Evolutionary conservation across 1,139 yeast genomes (phyloP), one percentile per base, ranked within the genome.

Genomic region (Blastobotrys indianensis): DNA sequence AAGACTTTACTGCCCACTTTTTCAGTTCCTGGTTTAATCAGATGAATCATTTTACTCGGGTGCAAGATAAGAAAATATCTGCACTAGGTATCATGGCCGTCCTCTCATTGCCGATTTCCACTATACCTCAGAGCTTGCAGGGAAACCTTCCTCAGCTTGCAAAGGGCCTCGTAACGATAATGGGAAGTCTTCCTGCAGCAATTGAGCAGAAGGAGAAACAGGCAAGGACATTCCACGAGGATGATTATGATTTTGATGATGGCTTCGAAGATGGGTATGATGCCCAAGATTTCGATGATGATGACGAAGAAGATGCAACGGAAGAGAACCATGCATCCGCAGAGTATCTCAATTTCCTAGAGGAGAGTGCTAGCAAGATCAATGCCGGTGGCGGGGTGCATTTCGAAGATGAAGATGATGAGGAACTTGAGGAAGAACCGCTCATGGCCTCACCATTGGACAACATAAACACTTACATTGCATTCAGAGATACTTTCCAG

Each of bases 391-490:
- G 58, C 4, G 61, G 56, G 20, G 44, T 51, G 33, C 65, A 61
- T 8, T 49, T 44, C 31, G 65, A 61, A 37, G 69, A 61, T 6
- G 73, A 72, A 32, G 75, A 69, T 15, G 79, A 78, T 40, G 86
- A 80, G 23, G 79, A 74, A 34, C 63, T 85, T 4, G 76, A 74
- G 23, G 97, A 88, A 58, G 96, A 92, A 64, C 90, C 95, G 2
- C 73, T 86, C 54, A 77, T 84, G 2, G 80, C 82, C 42, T 82
- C 88, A 2, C 82, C 95, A 1, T 69, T 92, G 49, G 97, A 92
- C 57, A 67, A 70, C 37, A 67, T 90, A 37, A 81, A 90, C 57
- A 77, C 87, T 7, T 81, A 79, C 57, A 63, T 66, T 4, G 69
- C 73, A 4, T 73, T 80, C 60, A 72, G 76, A 51, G 71, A 73